These are phyloP conservation scores for Cenchrus purpureus DNA, from an alignment of 176 grass and related monocot genomes.

Conservation along the genomic window DNA sequence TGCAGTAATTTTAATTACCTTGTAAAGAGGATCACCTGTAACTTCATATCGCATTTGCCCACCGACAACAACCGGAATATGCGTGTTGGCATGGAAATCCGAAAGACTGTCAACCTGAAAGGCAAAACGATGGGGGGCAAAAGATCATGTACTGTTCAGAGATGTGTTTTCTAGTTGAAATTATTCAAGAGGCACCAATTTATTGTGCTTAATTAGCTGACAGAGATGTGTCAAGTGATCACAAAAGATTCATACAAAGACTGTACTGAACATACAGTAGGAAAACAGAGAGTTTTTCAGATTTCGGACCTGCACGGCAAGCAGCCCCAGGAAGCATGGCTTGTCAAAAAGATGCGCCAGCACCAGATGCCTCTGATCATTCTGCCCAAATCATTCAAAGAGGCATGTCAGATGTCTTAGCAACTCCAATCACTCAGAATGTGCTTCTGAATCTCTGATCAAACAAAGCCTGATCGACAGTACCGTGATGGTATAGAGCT, in stretches of 20 bases:
- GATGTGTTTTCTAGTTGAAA: background rate
- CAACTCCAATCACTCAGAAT: no score
- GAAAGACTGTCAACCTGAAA: slow-evolving; percentile 87
- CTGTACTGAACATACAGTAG: background rate
- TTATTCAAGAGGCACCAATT: background rate
- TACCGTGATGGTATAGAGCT: slow-evolving; percentile 83
- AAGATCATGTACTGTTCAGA: background rate
- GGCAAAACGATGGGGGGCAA: background rate
- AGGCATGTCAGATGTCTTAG: background rate
- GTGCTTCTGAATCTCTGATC: background rate
- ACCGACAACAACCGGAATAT: slow-evolving; percentile 86
- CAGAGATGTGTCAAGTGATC: no score
- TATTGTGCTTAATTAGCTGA: no score
- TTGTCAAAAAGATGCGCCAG: slow-evolving; percentile 95
- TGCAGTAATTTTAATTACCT: slow-evolving; percentile 50
- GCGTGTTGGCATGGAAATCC: slow-evolving; percentile 85
- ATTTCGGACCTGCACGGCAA: slow-evolving; percentile 76
- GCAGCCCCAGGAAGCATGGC: slow-evolving; percentile 92
- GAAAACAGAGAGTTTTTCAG: background rate
- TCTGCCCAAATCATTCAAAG: slow-evolving; percentile 38
- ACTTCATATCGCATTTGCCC: slow-evolving; percentile 93
- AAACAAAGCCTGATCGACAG: background rate
- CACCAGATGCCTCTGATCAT: slow-evolving; percentile 77
- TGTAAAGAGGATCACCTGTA: slow-evolving; percentile 92
- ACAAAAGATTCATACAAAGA: background rate